Evolutionary conservation across 139 green algal species (phyloP), one percentile per base, ranked within the genome.

Genomic region (Chlorella sorokiniana): DNA sequence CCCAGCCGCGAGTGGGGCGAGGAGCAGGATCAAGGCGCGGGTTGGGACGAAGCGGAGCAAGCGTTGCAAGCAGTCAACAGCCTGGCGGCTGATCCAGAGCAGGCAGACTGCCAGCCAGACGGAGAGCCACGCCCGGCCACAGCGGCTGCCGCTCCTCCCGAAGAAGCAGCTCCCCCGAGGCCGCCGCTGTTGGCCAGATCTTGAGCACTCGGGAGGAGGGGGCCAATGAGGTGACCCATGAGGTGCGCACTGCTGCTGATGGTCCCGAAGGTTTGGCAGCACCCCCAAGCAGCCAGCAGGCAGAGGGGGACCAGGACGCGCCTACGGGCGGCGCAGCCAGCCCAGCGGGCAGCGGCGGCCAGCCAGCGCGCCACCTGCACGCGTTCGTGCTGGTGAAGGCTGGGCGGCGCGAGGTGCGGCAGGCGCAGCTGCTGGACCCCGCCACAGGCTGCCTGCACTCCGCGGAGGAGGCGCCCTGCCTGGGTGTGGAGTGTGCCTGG

Each of bases 341-440:
- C 23, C 6, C n/a, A n/a, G 18, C 22, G 6, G 56, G 18, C n/a
- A 6, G 23, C 56, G 6, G 56, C 31, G n/a, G 70, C 45, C 44
- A 44, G n/a, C 70, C 3, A 23, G 69, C 54, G 62, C 82, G 54
- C 27, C 75, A 86, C 29, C 81, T 96, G 79, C 94, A 97, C 69
- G 89, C 90, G 0, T 97, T 93, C 91, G 91, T 97, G 77, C 85
- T 97, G 74, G 84, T 97, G 33, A 88, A 92, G 79, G 70, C 92
- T 0, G 91, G 89, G 35, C 89, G 86, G 67, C 78, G 93, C 4
- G 91, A 96, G 40, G 83, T 93, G 70, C 29, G 54, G 11, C 52
- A 91, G 65, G 65, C 85, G 5, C 59, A 93, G 29, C 95, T 96
- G 70, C 68, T 97, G 3, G 93, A 97, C 84, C 90, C 92, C 1